phyloP scores from a whole-genome alignment of 441 rosid genomes.

The Jatropha multifida region DNA sequence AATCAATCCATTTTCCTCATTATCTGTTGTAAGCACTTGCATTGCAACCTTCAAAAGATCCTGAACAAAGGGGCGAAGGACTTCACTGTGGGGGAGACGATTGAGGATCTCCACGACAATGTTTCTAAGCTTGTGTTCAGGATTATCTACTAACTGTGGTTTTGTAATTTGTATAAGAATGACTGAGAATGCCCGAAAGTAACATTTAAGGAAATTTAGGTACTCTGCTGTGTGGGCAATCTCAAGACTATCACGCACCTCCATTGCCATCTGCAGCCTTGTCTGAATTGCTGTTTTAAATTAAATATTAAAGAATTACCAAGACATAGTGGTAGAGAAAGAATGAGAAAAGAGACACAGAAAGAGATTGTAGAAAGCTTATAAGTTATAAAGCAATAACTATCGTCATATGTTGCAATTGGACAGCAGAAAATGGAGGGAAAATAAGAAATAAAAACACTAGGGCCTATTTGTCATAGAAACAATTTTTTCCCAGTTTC shows the following conservation, averaged over 20 bases:
- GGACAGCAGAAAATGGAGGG: not conserved
- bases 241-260: constrained; percentile 94
- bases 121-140: constrained; percentile 91
- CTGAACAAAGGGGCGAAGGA: constrained; percentile 98
- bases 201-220: constrained; percentile 87
- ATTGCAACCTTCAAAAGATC: constrained; percentile 96
- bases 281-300: constrained; percentile 62
- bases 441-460: not conserved
- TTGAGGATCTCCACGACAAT: constrained; percentile 88
- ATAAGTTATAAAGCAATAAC: not conserved
- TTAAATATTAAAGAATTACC: constrained; percentile 14
- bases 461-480: not conserved
- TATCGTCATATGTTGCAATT: not conserved
- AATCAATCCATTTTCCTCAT: constrained; percentile 94
- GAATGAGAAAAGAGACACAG: not conserved
- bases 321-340: not conserved
- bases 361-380: not conserved
- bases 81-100: constrained; percentile 97
- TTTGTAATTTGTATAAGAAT: constrained; percentile 81
- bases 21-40: constrained; percentile 93
- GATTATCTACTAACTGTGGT: constrained; percentile 80
- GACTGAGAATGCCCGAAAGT: constrained; percentile 81
- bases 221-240: constrained; percentile 95
- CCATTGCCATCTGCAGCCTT: constrained; percentile 92
- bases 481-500: not conserved